Evolutionary conservation across 176 grass and related monocot species (phyloP), one percentile per base, ranked within the genome.

Genomic region (Triticum timopheevii): DNA sequence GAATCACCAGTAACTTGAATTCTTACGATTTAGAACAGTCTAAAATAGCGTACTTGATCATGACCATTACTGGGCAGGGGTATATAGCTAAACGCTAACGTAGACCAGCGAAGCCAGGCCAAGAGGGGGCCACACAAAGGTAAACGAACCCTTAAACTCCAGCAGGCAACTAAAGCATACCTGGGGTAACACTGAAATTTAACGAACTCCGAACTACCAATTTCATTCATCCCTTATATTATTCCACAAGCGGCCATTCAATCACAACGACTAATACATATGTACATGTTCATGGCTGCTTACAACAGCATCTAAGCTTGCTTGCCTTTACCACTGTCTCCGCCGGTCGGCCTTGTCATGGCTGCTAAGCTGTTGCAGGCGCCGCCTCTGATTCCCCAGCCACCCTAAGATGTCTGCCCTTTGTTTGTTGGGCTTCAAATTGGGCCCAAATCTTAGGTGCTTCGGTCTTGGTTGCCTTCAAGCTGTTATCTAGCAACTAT

Each of bases 401-500:
- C 9, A 77, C 47, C 28, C 73, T 22, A 30, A 77, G 44, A 76
- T 27, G 3, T 33, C 73, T 33, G 47, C 9, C 50, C 25, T 20
- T 52, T 56, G 47, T 77, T 77, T 77, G 5, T 33, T 28, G 47
- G 73, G 73, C 73, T 72, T 42, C 36, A 31, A 56, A 56, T 56
- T 77, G 27, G 47, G 25, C 73, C 47, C 27, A 56, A 77, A 33
- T 50, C 9, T 67, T 76, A 17, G 77, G 64, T 65, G 63, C 28
- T 88, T 78, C 2, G n/a, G 77, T 54, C 65, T 54, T 78, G 27
- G 23, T 82, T 58, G 78, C 64, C 78, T 85, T 85, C 22, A 85
- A 73, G 65, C 86, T 78, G 65, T 77, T 78, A 70, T 71, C 82
- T 85, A 85, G 30, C 9, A 63, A 65, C 77, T 91, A 91, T 88